These are phyloP conservation scores for Helminthosporium solani DNA, from an alignment of 2,329 filamentous ascomycete genomes.

Conservation along the genomic window DNA sequence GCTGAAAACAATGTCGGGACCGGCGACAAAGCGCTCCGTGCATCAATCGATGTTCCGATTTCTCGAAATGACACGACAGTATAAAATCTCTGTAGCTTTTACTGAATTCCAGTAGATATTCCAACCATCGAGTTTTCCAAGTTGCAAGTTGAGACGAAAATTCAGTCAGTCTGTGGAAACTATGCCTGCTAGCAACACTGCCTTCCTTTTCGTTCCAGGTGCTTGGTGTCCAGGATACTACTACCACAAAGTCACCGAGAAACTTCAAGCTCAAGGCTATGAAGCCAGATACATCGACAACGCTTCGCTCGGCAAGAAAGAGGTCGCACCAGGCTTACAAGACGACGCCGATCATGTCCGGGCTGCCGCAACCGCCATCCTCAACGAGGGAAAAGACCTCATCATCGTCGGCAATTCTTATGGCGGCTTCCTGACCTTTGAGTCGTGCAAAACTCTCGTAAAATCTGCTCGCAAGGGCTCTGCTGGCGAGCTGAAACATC, in stretches of 20 bases:
- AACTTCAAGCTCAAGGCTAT: conserved; percentile 11
- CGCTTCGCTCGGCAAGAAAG: conserved; percentile 8
- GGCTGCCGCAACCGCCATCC: conserved; percentile 12
- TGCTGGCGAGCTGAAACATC: conserved; percentile 16
- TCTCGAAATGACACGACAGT: background rate
- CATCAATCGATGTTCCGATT: background rate
- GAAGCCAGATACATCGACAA: conserved; percentile 5
- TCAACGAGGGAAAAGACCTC: conserved; percentile 30
- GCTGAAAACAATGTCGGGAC: background rate
- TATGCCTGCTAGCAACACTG: conserved; percentile 5
- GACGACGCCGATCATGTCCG: conserved; percentile 29
- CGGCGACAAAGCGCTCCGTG: background rate
- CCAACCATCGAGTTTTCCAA: background rate
- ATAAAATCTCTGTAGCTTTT: background rate
- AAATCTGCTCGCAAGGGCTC: conserved; percentile 16
- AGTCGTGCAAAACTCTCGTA: conserved; percentile 24
- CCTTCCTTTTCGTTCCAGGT: conserved; percentile 17
- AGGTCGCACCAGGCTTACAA: background rate
- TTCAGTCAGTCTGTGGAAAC: background rate
- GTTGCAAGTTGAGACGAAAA: no score
- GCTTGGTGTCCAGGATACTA: conserved; percentile 9
- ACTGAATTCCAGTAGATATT: background rate
- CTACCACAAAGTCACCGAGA: conserved; percentile 8
- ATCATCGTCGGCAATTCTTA: conserved; percentile 40
- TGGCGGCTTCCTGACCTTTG: conserved; percentile 28